Evolutionary conservation across 306 rosid species (phyloP).

Genomic region (Prunus davidiana): DNA sequence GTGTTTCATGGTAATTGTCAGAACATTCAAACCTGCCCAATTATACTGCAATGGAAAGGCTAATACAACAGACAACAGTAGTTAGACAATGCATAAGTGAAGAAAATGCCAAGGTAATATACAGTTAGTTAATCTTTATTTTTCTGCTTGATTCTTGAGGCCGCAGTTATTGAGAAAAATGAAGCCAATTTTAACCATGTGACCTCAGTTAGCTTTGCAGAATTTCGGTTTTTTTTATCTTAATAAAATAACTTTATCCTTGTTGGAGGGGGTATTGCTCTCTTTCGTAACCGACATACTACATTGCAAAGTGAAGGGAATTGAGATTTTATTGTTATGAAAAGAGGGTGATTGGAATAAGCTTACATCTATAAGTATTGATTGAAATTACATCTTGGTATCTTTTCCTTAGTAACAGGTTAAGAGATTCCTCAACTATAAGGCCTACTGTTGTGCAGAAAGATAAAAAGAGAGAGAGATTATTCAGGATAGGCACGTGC

Average conservation of each 20-base stretch:
- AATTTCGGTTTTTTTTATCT: neutral
- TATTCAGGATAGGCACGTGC: neutral
- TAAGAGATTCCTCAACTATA: neutral
- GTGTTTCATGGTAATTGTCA: constrained; percentile 40
- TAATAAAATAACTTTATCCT: neutral
- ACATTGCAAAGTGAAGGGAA: no score
- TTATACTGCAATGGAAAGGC: constrained; percentile 81
- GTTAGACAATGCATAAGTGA: constrained; percentile 69
- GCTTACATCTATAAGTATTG: neutral
- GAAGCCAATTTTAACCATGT: constrained; percentile 9
- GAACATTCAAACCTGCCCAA: constrained; percentile 71
- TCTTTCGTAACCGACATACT: no score
- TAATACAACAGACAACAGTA: constrained; percentile 73
- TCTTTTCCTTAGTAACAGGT: neutral
- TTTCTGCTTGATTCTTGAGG: constrained; percentile 4
- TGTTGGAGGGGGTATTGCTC: no score
- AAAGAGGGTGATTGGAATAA: neutral
- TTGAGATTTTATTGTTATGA: neutral
- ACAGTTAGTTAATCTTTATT: neutral
- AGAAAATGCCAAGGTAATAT: constrained; percentile 66
- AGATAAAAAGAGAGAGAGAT: neutral
- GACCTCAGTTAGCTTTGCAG: neutral
- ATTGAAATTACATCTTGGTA: neutral
- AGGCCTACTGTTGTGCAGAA: neutral
- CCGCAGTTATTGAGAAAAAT: constrained; percentile 1